phyloP scores from a whole-genome alignment of 108 stramenopile genomes.

The Skeletonema potamos region DNA sequence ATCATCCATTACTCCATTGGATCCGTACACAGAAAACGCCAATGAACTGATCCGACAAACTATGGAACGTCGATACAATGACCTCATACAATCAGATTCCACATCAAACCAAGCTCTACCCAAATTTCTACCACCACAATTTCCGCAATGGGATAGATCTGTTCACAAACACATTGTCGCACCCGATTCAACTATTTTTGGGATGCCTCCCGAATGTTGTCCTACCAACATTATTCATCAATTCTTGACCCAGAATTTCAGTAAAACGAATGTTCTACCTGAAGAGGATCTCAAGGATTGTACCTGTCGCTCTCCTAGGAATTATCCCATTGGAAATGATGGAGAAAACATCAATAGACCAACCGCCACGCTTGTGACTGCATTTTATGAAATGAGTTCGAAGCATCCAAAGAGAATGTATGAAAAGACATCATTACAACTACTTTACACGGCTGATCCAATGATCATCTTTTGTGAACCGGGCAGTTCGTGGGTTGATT shows the following conservation, averaged over 20 bases:
- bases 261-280: constrained; percentile 24
- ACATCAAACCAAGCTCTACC: constrained; percentile 5
- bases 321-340: constrained; percentile 26
- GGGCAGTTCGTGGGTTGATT: constrained; percentile 35
- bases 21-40: constrained; percentile 11
- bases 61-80: constrained; percentile 25
- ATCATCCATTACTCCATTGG: constrained; percentile 19
- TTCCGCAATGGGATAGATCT: constrained; percentile 46
- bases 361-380: constrained; percentile 35
- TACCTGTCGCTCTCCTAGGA: constrained; percentile 40
- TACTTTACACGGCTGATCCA: constrained; percentile 41
- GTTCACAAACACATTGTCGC: constrained; percentile 29
- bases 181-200: constrained; percentile 13
- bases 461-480: constrained; percentile 55
- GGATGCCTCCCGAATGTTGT: constrained; percentile 45
- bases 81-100: constrained; percentile 32
- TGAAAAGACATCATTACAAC: constrained; percentile 32
- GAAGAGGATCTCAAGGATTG: constrained; percentile 41
- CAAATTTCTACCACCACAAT: constrained; percentile 46
- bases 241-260: constrained; percentile 36
- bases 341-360: constrained; percentile 8
- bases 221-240: constrained; percentile 26
- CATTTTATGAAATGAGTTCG: constrained; percentile 50
- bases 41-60: constrained; percentile 10
- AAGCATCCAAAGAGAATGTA: constrained; percentile 47